Base-by-base conservation (phyloP, 2,329 filamentous ascomycete species). In the Aspergillus udagawae region DNA sequence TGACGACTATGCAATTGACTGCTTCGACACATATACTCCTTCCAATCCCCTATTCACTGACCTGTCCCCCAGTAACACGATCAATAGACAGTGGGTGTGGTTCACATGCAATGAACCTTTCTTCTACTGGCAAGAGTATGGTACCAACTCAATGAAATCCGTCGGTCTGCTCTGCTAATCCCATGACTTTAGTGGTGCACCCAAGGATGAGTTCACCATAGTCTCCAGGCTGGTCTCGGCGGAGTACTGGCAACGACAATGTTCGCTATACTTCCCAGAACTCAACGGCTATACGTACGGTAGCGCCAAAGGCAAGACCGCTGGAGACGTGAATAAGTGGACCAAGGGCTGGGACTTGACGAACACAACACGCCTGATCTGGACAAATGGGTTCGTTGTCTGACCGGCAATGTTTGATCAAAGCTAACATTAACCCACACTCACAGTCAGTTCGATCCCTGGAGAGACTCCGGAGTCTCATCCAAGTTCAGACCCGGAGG, bases 21-120 rank as follows among this genome's bases (percentile, higher is more conserved):
- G 84, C 66, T 80, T 80, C 57, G 73, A 85, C 67, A 81, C 78
- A 1, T 78, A 84, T 67, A 79, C 86, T 62, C 60, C 73, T 6
- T 74, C 72, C 21, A 82, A 74, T 59, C 74, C 79, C 0, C 60
- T 82, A 2, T 86, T 75, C 70, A 81, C 78, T 3, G 82, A 87
- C 66, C 70, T 66, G 20, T 73, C 70, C 1, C 71, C 81, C 4
- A 61, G 60, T 51, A 86, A 86, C 65, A 54, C 64, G 0, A 63
- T 73, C 35, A 76, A 82, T 61, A 72, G 82, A 0, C 82, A 84
- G 59, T 87, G 83, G 83, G 67, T 75, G 7, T 87, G 84, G 84
- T 78, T 86, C 70, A 75, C 79, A 1, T 87, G 85, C 75, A 86
- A 87, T 65, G 82, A 87, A 67, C 83, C 84, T n/a, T 80, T 83